Evolutionary conservation across 495 filamentous ascomycete genomes (phyloP), one percentile per base, ranked within the genome.

Genomic region (Immersiella caudata): DNA sequence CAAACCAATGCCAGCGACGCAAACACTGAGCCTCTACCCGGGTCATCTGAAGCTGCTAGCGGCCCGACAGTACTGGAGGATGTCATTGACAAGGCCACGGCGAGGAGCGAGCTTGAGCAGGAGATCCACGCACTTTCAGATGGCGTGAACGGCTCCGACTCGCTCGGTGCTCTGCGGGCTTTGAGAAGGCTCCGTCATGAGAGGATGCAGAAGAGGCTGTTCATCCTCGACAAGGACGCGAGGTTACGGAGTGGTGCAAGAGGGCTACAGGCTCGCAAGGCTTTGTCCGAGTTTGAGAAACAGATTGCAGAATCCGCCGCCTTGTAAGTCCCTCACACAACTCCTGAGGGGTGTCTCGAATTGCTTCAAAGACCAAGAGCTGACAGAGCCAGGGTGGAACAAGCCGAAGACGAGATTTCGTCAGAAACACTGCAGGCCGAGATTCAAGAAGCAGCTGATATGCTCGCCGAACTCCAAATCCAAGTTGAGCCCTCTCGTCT

Each of bases 211-310:
- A 84, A 84, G 68, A 82, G 87, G 21, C 75, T 93, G 3, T 89
- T 89, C 60, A 81, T 90, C 35, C 84, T 87, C 6, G 86, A 90
- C 67, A 91, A 91, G 70, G 89, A 90, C 70, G 90, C 91, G n/a
- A 80, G 82, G 36, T 71, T 91, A 26, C 82, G 90, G 61, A 93
- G 90, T 69, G 92, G 92, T 21, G 84, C 89, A 0, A 80, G 91
- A 67, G 92, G 92, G 0, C 70, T 89, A 54, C 86, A 90, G 62
- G 91, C 91, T 0, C 80, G 91, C 27, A 94, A 93, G 72, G 85
- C 86, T 2, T 70, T 94, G 50, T 84, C 84, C 49, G 80, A 84
- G 14, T 81, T 88, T 24, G 92, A 95, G 70, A 85, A 85, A 63
- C 83, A 82, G 35, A 75, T 91, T 6, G 83, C 84, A 26, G 79